phyloP scores from a whole-genome alignment of 768 basidiomycete genomes.

The Amanita rimosa region DNA sequence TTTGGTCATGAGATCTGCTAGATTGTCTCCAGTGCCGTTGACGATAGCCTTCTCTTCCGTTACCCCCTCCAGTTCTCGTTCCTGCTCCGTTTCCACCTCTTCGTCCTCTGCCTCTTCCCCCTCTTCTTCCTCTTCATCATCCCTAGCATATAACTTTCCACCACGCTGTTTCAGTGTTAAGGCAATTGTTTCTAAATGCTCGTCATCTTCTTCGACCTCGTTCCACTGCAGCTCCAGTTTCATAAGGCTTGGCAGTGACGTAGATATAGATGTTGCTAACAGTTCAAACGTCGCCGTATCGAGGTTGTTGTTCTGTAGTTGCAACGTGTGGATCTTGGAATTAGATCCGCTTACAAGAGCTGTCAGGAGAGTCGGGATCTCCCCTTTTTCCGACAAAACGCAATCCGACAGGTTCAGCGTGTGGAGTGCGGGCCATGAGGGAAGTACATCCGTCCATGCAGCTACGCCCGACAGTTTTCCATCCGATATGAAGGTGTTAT shows the following conservation, averaged over 20 bases:
- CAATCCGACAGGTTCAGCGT: constrained; percentile 92
- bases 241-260: constrained; percentile 47
- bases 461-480: constrained; percentile 37
- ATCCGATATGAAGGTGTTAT: constrained; percentile 71
- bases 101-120: constrained; percentile 52
- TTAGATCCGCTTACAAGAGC: constrained; percentile 61
- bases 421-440: constrained; percentile 58
- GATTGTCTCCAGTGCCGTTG: constrained; percentile 35
- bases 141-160: constrained; percentile 53
- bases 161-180: constrained; percentile 50
- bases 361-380: constrained; percentile 53
- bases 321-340: constrained; percentile 61
- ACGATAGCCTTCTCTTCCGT: constrained; percentile 10
- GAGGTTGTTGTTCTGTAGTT: constrained; percentile 89
- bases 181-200: constrained; percentile 41
- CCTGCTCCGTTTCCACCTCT: constrained; percentile 26
- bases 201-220: constrained; percentile 72
- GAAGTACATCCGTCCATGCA: constrained; percentile 55
- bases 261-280: constrained; percentile 54
- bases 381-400: constrained; percentile 73
- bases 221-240: constrained; percentile 85
- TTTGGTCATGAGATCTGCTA: constrained; percentile 60
- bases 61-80: constrained; percentile 17
- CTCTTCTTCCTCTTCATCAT: constrained; percentile 80
- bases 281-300: constrained; percentile 56